Base-by-base conservation (phyloP, 176 grass and related monocot genomes). In the Rhipidocladum racemiflorum region DNA sequence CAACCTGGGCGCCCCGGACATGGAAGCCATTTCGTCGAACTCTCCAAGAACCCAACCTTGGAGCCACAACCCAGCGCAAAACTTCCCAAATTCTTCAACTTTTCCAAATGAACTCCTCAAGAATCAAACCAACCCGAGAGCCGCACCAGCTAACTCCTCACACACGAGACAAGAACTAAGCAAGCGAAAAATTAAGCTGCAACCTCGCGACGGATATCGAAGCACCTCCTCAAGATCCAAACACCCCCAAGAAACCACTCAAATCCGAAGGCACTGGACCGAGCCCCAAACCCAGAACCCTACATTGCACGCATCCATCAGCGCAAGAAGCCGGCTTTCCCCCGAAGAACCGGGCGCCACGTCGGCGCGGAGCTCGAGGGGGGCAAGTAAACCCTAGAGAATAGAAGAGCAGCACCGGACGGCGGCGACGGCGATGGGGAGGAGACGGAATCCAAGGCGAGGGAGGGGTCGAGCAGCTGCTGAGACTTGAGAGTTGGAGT, bases 1-100 rank as follows among this genome's bases (percentile, higher is more conserved):
- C 11, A 95, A 67, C 83, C 87, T 84, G n/a, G 92, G 96, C 55
- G 85, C 87, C n/a, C 90, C 87, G 7, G 92, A 89, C 90, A 98
- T 98, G 69, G 85, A 38, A 61, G 83, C 88, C 81, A 91, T 81
- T 66, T 25, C 29, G 40, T 27, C 23, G 11, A 27, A 28, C 56
- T 27, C 56, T 28, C 56, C 56, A 28, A 60, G 56, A 60, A 60
- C 39, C 68, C 77, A 73, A 53, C 65, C 27, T 27, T 14, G 32
- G n/a, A 79, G 81, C 62, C 68, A 42, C 5, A 63, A 55, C 18
- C 44, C 44, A 68, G 43, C 64, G 13, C 1, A 60, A 13, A 60
- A 60, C 56, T 25, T 1, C 10, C 23, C 24, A 24, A 24, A 57
- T 13, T 27, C 23, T 60, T 60, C 56, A 24, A 60, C 11, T 27